Base-by-base conservation (phyloP, 2,329 filamentous ascomycete species). In the Paradendryphiella salina region DNA sequence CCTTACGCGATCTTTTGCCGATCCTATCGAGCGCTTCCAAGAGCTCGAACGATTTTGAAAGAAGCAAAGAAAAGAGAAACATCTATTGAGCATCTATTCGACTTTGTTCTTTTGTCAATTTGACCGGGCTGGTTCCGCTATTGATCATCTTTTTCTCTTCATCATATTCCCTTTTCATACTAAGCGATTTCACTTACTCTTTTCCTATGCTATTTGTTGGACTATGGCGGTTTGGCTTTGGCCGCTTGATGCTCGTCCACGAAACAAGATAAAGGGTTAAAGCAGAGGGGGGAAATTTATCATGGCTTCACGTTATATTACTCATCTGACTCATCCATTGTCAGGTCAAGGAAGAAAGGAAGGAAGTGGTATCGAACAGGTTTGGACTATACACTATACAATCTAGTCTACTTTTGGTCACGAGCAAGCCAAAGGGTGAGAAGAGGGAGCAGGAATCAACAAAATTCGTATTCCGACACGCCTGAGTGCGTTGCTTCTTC, bases 11-110 rank as follows among this genome's bases (percentile, higher is more conserved):
- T 62, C 65, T 3, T 61, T 71, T 47, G 63, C 68, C 1, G 69
- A 71, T 45, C 66, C 66, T n/a, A 60, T 72, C 4, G 67, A 71
- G 54, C 62, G 66, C 20, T 60, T 71, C 37, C 67, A 72, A 46
- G 62, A 69, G 49, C 67, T 63, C 32, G 66, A 69, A 35, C 63
- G 60, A 39, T 52, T 64, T 32, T 71, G 50, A 61, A 47, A 13
- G 17, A 33, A 15, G 31, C 15, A 45, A 29, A 6, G 18, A 9
- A 26, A 17, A n/a, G 5, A 14, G 36, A 21, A 9, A 23, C 14
- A 14, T 21, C 20, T 17, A 20, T 36, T 20, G 17, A 23, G n/a
- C 6, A 31, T 18, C 13, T 33, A 15, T 46, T 23, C n/a, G 36
- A 36, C 3, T 7, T 34, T 15, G 4, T 29, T 37, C 35, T 26